Percentiles rank a stretch among this genome's conserved stretches.
These are phyloP conservation scores for Verticillium nonalfalfae DNA, from an alignment of 2,329 filamentous ascomycete genomes.

Conservation along the genomic window DNA sequence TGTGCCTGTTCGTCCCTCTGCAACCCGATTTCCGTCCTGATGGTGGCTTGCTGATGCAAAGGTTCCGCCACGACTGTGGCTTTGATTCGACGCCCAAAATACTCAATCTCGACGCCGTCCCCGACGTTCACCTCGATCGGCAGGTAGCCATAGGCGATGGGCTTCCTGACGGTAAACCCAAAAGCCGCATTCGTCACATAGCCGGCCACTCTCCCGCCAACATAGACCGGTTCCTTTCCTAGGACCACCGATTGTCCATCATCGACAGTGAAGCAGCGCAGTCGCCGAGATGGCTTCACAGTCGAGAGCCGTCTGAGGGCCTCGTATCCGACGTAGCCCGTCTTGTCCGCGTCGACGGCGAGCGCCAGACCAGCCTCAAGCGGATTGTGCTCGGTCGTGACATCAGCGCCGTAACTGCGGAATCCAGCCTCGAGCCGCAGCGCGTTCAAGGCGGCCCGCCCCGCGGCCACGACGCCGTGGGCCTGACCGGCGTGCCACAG, in stretches of 20 bases:
- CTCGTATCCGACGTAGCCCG: slow-evolving; percentile 42
- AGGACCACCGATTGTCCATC: slow-evolving; percentile 51
- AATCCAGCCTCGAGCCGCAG: slow-evolving; percentile 55
- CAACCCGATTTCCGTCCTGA: not conserved
- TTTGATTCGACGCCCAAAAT: slow-evolving; percentile 47
- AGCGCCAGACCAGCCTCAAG: slow-evolving; percentile 50
- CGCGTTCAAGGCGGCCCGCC: slow-evolving; percentile 50
- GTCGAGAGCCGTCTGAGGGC: slow-evolving; percentile 35
- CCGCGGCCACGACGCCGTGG: slow-evolving; percentile 51
- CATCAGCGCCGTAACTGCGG: slow-evolving; percentile 49
- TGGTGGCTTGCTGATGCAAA: slow-evolving; percentile 14
- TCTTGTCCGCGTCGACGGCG: slow-evolving; percentile 40
- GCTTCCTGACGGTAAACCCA: slow-evolving; percentile 51
- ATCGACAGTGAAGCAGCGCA: slow-evolving; percentile 47
- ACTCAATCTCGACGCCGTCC: slow-evolving; percentile 50
- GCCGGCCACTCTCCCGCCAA: slow-evolving; percentile 37
- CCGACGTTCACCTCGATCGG: slow-evolving; percentile 39
- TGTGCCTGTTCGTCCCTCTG: not conserved
- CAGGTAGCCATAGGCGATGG: slow-evolving; percentile 53
- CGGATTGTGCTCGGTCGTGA: slow-evolving; percentile 55
- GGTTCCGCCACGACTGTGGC: slow-evolving; percentile 49
- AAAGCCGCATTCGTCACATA: slow-evolving; percentile 58
- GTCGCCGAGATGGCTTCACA: slow-evolving; percentile 22
- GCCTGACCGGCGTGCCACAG: slow-evolving; percentile 47
- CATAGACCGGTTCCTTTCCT: slow-evolving; percentile 56